phyloP scores from a whole-genome alignment of 148 eudicot genomes.

The Arctostaphylos glauca region DNA sequence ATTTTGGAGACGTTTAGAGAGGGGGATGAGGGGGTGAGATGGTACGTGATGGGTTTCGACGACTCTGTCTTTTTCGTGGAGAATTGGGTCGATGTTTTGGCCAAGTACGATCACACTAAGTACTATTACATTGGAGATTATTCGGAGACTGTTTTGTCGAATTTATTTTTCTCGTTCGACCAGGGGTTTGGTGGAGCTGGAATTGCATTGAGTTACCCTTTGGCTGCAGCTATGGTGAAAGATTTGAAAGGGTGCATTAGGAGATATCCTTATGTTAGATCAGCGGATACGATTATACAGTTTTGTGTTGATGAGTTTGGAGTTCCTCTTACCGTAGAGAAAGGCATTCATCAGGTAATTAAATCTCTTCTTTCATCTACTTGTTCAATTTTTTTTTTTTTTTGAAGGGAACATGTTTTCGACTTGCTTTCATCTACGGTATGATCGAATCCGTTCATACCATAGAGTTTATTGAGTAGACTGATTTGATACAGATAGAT shows the following conservation, averaged over 20 bases:
- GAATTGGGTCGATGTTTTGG: slow-evolving; percentile 38
- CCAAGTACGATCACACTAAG: slow-evolving; percentile 25
- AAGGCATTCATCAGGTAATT: slow-evolving; percentile 66
- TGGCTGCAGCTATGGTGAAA: slow-evolving; percentile 46
- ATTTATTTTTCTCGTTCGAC: slow-evolving; percentile 16
- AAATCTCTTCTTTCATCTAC: background rate
- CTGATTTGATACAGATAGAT: no score
- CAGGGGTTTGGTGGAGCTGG: slow-evolving; percentile 33
- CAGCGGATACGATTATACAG: slow-evolving; percentile 36
- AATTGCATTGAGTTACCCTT: slow-evolving; percentile 53
- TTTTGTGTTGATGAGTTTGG: slow-evolving; percentile 54
- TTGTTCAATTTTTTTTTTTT: background rate
- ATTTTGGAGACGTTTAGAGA: slow-evolving; percentile 30
- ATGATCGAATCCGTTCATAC: no score
- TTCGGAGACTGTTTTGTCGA: background rate
- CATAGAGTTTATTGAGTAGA: no score
- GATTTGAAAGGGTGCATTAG: slow-evolving; percentile 48
- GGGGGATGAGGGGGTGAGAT: slow-evolving; percentile 29
- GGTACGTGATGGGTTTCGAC: slow-evolving; percentile 51
- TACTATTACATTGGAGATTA: slow-evolving; percentile 14
- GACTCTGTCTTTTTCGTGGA: slow-evolving; percentile 45
- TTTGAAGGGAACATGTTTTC: no score
- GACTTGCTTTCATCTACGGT: no score
- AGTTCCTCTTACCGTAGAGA: slow-evolving; percentile 49
- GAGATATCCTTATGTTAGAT: slow-evolving; percentile 51